Conservation (phyloP, 2,329 filamentous ascomycete species). For the Hypoxylon sp. region DNA sequence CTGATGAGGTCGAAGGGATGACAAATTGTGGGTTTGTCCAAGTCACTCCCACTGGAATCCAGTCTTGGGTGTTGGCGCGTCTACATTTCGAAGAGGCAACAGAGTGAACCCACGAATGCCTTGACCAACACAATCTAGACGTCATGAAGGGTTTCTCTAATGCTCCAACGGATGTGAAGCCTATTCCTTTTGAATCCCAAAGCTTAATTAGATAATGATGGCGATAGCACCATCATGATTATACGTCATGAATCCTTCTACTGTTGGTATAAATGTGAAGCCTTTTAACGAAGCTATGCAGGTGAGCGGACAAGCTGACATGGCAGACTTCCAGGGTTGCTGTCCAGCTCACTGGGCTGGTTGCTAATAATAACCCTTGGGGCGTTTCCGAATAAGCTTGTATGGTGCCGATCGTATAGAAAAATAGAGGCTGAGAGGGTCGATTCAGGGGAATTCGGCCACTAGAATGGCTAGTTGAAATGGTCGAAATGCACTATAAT, state of each 20-base stretch:
- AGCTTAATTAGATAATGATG: conserved; percentile 25
- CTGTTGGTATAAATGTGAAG: conserved; percentile 14
- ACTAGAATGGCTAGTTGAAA: conserved; percentile 33
- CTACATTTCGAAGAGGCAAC: conserved; percentile 7
- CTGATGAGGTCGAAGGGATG: conserved; percentile 26
- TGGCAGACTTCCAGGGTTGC: conserved; percentile 16
- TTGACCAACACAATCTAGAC: conserved; percentile 8
- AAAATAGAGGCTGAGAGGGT: conserved; percentile 36
- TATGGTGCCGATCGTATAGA: conserved; percentile 28
- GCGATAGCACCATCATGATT: conserved; percentile 17
- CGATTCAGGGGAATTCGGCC: conserved; percentile 34
- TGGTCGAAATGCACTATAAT: conserved; percentile 18
- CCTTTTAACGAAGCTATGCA: conserved; percentile 30
- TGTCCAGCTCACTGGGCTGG: conserved; percentile 19
- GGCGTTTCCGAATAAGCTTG: conserved; percentile 32
- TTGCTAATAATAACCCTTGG: conserved; percentile 42
- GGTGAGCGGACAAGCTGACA: conserved; percentile 40
- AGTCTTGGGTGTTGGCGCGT: conserved; percentile 3
- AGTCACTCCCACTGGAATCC: conserved; percentile 10
- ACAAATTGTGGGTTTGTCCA: conserved; percentile 13
- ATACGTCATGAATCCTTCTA: conserved; percentile 32
- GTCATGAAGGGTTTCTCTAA: conserved; percentile 16
- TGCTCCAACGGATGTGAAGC: not conserved
- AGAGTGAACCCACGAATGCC: conserved; percentile 1
- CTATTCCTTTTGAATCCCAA: conserved; percentile 30